Percentiles rank a stretch among this genome's conserved stretches.
These are phyloP conservation scores for Phytopythium delawarense DNA, from an alignment of 352 stramenopile genomes.

Conservation along the genomic window DNA sequence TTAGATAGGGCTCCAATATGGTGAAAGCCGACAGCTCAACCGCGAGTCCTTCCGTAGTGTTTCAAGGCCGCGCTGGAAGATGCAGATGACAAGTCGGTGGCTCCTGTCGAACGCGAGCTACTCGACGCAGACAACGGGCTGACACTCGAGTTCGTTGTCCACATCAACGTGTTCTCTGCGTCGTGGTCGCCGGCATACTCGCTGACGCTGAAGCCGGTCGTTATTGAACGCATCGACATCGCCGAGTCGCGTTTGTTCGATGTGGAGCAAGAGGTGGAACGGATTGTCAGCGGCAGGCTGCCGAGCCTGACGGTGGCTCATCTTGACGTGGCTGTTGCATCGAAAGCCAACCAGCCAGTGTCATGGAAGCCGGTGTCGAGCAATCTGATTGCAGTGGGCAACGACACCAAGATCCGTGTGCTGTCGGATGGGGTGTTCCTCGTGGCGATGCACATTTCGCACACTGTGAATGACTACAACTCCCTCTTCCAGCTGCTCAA, in stretches of 20 bases:
- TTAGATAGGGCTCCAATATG: too few relatives aligned
- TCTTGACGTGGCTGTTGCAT: not conserved
- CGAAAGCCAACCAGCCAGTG: not conserved
- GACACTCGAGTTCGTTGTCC: not conserved
- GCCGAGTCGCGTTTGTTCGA: conserved; percentile 2
- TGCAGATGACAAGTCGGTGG: not conserved
- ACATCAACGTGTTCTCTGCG: conserved; percentile 2
- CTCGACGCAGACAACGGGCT: not conserved
- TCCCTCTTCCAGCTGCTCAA: not conserved
- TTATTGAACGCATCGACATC: conserved; percentile 1
- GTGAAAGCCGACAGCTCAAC: too few relatives aligned
- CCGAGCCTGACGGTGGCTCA: not conserved
- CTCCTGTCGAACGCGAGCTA: not conserved
- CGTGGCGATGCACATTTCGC: not conserved
- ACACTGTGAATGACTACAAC: not conserved
- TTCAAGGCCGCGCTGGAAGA: conserved; percentile 4
- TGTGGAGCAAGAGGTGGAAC: not conserved
- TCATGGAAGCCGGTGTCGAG: not conserved
- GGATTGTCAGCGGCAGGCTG: not conserved
- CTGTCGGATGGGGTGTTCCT: not conserved
- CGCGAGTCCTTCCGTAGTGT: not conserved
- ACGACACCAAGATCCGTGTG: not conserved
- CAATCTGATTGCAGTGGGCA: not conserved
- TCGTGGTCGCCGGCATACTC: conserved; percentile 2
- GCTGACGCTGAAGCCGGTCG: conserved; percentile 1